These are phyloP conservation scores for Leptographium procerum DNA, from an alignment of 2,329 filamentous ascomycete species.

Conservation along the genomic window DNA sequence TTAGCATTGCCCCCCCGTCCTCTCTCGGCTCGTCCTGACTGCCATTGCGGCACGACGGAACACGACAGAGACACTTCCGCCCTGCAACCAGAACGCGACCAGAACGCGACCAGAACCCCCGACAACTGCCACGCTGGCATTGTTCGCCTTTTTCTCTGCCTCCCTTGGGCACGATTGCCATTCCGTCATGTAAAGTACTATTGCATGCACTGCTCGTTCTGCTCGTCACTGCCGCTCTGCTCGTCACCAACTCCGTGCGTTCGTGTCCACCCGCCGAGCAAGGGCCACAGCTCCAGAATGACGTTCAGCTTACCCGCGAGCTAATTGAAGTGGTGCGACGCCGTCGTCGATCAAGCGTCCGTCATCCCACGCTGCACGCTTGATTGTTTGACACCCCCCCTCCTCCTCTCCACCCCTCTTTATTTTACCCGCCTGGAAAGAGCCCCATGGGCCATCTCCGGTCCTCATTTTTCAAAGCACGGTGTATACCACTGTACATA, in stretches of 20 bases:
- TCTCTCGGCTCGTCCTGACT: not conserved
- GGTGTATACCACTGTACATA: not conserved
- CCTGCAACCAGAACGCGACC: not conserved
- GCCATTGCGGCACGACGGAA: not conserved
- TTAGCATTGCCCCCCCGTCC: not conserved
- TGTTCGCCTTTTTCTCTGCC: not conserved
- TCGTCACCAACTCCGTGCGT: too few relatives aligned
- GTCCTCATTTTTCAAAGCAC: not conserved
- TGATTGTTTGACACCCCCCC: not conserved
- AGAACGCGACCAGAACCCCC: not conserved
- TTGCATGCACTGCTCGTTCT: too few relatives aligned
- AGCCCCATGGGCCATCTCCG: constrained; percentile 1
- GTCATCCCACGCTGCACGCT: constrained; percentile 1
- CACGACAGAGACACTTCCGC: not conserved
- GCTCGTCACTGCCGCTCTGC: too few relatives aligned
- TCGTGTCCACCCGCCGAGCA: not conserved
- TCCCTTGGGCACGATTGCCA: not conserved
- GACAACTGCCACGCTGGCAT: not conserved
- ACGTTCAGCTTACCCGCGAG: constrained; percentile 1
- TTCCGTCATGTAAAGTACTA: too few relatives aligned
- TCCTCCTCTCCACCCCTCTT: not conserved
- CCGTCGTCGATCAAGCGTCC: constrained; percentile 1
- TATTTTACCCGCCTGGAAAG: not conserved
- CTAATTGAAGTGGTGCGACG: not conserved
- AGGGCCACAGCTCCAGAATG: not conserved